Base-by-base conservation (phyloP, 169 alveolate species). In the Plasmodium fragile region DNA sequence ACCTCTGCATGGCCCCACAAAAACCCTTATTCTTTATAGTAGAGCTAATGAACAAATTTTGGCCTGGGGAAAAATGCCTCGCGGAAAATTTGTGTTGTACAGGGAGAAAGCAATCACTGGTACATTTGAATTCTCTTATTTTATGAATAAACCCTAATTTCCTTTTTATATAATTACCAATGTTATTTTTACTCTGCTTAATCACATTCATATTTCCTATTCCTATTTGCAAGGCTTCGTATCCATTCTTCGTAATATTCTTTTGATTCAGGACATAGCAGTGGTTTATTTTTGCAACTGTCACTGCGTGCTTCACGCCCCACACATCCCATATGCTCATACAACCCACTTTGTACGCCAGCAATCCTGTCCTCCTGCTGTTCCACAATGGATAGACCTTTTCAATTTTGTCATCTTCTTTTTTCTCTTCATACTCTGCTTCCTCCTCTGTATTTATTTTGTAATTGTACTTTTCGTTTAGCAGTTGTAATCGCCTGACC, bases 311-410 rank as follows among this genome's bases (percentile, higher is more conserved):
- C 13, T 97, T 87, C 80, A 95, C 98, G 1, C 98, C 98, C 98
- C 98, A 97, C 32, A 96, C 97, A 82, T 97, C 98, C 98, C 98
- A 97, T 5, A 97, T 95, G 22, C 97, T 94, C 98, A 97, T 96
- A 94, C 98, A 96, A 0, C 98, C 98, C 22, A 97, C 79, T 85
- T 97, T 97, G 82, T 97, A 97, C 30, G 97, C 98, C 85, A 97
- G 82, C 10, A 97, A 94, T 13, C 98, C 98, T 34, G 93, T 78
- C 72, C 93, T 87, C 52, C 93, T 87, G 69, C 93, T 87, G 49
- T 87, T 87, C 93, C 93, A 87, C 25, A 87, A 32, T 3, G 93
- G 93, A 30, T 87, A 87, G 22, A 87, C 75, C 30, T 77, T 87
- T n/a, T 87, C 87, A 8, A 87, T 78, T 10, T 87, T 16, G 34